Conservation (phyloP, 805 yeast genomes). For the Jamesozyma jinghongensis region DNA sequence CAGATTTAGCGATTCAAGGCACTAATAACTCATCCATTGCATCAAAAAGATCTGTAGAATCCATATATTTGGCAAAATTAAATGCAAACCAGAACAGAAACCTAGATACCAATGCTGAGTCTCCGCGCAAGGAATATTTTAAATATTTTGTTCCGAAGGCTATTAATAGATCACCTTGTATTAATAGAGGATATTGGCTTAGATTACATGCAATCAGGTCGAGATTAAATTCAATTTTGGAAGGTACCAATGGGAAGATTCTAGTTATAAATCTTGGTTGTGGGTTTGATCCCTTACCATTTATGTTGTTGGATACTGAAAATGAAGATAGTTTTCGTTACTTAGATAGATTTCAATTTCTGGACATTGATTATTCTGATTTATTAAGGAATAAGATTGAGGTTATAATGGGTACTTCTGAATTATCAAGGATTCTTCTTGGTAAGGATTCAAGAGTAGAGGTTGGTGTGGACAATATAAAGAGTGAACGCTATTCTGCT, state of each 20-base stretch:
- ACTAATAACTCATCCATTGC: constrained; percentile 79
- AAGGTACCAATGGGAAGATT: constrained; percentile 25
- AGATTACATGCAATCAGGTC: constrained; percentile 61
- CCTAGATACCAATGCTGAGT: constrained; percentile 16
- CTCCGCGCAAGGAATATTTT: constrained; percentile 39
- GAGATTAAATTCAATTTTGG: constrained; percentile 41
- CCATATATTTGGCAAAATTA: constrained; percentile 37
- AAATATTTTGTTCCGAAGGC: constrained; percentile 49
- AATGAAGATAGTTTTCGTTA: constrained; percentile 23
- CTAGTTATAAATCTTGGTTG: constrained; percentile 65
- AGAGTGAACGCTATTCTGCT: constrained; percentile 42
- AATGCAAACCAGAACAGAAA: constrained; percentile 8
- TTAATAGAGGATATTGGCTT: constrained; percentile 77
- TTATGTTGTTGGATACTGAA: constrained; percentile 36
- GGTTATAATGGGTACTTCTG: constrained; percentile 42
- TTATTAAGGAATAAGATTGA: constrained; percentile 46
- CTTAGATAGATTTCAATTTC: constrained; percentile 37
- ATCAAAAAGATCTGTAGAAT: constrained; percentile 72
- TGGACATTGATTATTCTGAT: constrained; percentile 72
- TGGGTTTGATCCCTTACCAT: constrained; percentile 62
- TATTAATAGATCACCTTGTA: constrained; percentile 66
- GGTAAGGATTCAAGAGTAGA: too few species aligned
- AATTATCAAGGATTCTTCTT: constrained; percentile 28
- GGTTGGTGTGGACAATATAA: constrained; percentile 36
- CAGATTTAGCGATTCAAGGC: constrained; percentile 68